Evolutionary conservation across 2,329 filamentous ascomycete genomes (phyloP).

Genomic region (Paecilomyces sp.): DNA sequence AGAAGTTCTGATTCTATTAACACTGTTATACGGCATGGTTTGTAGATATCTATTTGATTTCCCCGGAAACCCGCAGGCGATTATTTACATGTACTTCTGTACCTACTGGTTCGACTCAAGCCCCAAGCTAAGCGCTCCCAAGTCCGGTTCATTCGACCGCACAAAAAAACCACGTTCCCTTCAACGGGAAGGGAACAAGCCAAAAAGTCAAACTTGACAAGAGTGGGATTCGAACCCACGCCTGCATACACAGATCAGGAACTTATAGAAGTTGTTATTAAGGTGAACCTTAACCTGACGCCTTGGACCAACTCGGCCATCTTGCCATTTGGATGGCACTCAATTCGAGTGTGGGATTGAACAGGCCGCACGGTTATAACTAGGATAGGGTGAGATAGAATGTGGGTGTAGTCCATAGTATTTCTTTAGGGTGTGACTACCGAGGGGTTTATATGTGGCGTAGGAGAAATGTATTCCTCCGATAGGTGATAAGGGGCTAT

Average conservation of each 20-base stretch:
- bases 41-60: no score
- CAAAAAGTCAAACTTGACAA: background rate
- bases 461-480: no score
- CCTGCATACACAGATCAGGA: background rate
- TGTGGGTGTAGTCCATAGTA: background rate
- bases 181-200: background rate
- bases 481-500: no score
- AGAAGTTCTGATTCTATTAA: no score
- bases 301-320: slow-evolving; percentile 31
- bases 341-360: background rate
- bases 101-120: no score
- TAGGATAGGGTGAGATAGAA: background rate
- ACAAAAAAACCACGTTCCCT: background rate
- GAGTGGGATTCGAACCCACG: background rate
- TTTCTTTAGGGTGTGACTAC: no score
- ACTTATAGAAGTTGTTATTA: background rate
- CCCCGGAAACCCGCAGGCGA: no score
- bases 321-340: slow-evolving; percentile 14
- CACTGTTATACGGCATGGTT: no score
- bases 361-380: background rate
- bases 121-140: no score
- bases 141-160: no score
- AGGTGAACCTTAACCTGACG: slow-evolving; percentile 23
- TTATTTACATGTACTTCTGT: no score
- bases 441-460: no score